Conservation (phyloP, 441 rosid species). For the Euphorbia celastroides region DNA sequence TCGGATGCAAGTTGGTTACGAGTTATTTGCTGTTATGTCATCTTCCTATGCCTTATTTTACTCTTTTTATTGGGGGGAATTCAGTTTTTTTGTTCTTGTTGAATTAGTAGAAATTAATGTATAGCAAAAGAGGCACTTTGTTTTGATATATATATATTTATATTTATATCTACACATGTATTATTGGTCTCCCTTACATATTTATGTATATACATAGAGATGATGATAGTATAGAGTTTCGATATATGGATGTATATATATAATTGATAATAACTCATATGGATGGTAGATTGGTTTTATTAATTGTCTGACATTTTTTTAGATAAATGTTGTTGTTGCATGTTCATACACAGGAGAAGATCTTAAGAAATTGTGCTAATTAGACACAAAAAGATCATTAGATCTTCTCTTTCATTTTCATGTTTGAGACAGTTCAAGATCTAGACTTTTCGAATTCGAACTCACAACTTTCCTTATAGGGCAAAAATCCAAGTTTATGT, state of each 20-base stretch:
- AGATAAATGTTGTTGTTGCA: background rate
- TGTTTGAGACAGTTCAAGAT: background rate
- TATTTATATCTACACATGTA: conserved; percentile 18
- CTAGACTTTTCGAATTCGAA: background rate
- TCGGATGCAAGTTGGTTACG: conserved; percentile 30
- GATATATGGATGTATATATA: background rate
- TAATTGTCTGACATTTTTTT: no score
- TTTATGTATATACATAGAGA: conserved; percentile 6
- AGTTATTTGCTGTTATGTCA: conserved; percentile 23
- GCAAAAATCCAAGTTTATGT: background rate
- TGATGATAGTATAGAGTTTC: background rate
- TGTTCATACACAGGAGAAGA: background rate
- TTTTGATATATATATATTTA: conserved; percentile 19
- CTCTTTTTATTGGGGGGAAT: background rate
- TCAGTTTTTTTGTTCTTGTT: background rate
- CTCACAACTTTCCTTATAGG: background rate
- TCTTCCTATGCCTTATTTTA: conserved; percentile 16
- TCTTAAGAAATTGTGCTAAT: background rate
- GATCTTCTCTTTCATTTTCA: background rate
- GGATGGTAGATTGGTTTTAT: no score
- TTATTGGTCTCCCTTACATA: conserved; percentile 13
- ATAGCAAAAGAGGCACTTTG: conserved; percentile 39
- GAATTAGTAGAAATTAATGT: conserved; percentile 27
- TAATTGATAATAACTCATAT: no score
- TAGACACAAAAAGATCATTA: background rate